Evolutionary conservation across 164 flowering plant species (phyloP), one percentile per base, ranked within the genome.

Genomic region (Paratinospora sagittata): DNA sequence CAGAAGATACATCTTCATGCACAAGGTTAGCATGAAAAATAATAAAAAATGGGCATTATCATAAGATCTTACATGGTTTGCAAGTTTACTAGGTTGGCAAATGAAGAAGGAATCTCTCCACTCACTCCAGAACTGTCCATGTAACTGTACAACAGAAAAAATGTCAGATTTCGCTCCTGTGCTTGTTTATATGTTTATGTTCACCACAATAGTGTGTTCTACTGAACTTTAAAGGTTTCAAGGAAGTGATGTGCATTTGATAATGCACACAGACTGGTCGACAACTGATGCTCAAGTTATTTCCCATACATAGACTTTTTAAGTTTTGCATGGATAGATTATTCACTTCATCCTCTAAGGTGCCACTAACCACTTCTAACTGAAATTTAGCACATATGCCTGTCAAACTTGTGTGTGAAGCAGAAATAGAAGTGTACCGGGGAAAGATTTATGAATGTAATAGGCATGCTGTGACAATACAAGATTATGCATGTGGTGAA

Each of bases 91-190:
- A 85, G 79, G 55, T 73, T 79, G 13, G 82, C 79, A 81, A 85
- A 85, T 64, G 85, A 65, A 17, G 78, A 61, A 75, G 90, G 90
- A 63, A 87, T 83, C 55, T 65, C 76, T 34, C 90, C 90, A 69
- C 83, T 76, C 43, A 85, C 78, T 70, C 88, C 88, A 70, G 84
- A 66, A 57, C 87, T 86, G 72, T 81, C 85, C 9, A 83, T 61
- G 73, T 83, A 86, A 57, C 89, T 86, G 84, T 45, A 63, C 74
- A 73, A 21, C 16, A 11, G 23, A n/a, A 52, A 52, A 52, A 52
- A 17, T 52, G 21, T 52, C 58, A 52, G 58, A 52, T 52, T 52
- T 52, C 23, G 19, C 5, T 17, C 14, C 47, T 52, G n/a, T 52
- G 4, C 13, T 52, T 52, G 23, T 52, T n/a, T 14, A n/a, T 52